Percentiles rank a stretch among this genome's conserved stretches.
Conservation (phyloP, 2,329 filamentous ascomycete genomes). For the Nakataea oryzae region DNA sequence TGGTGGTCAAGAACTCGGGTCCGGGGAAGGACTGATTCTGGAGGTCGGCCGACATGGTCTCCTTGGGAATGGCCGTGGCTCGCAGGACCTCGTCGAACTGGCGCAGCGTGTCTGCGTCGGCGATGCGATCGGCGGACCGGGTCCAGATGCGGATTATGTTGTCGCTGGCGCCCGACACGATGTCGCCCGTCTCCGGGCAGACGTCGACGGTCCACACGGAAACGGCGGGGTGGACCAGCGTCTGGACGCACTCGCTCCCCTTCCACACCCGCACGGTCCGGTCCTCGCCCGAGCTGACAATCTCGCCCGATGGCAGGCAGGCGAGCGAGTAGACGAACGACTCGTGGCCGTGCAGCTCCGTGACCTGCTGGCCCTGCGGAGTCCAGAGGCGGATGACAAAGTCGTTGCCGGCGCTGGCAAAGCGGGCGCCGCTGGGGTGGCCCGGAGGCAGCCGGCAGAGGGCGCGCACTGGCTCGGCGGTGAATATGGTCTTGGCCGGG, state of each 20-base stretch:
- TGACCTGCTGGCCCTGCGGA: conserved; percentile 64
- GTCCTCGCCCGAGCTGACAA: conserved; percentile 89
- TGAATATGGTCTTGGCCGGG: conserved; percentile 44
- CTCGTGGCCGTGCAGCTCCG: conserved; percentile 76
- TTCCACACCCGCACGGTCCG: conserved; percentile 88
- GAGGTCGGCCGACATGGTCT: conserved; percentile 63
- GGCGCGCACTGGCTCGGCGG: conserved; percentile 78
- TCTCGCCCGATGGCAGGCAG: conserved; percentile 68
- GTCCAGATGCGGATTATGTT: conserved; percentile 78
- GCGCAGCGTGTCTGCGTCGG: conserved; percentile 55
- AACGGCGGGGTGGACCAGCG: conserved; percentile 92
- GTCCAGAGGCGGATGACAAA: conserved; percentile 83
- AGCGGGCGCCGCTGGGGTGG: conserved; percentile 77
- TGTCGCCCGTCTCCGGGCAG: conserved; percentile 73
- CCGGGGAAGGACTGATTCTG: conserved; percentile 90
- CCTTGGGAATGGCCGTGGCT: conserved; percentile 75
- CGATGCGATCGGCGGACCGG: conserved; percentile 57
- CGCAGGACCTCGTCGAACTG: conserved; percentile 77
- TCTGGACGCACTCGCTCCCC: conserved; percentile 75
- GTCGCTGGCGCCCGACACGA: conserved; percentile 89
- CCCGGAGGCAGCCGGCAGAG: conserved; percentile 67
- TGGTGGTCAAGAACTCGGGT: conserved; percentile 72
- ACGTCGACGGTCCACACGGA: conserved; percentile 92
- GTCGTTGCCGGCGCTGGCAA: conserved; percentile 91
- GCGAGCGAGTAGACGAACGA: conserved; percentile 88